Conservation (phyloP, 1,284 basidiomycete species). For the Leccinum pachyderme region DNA sequence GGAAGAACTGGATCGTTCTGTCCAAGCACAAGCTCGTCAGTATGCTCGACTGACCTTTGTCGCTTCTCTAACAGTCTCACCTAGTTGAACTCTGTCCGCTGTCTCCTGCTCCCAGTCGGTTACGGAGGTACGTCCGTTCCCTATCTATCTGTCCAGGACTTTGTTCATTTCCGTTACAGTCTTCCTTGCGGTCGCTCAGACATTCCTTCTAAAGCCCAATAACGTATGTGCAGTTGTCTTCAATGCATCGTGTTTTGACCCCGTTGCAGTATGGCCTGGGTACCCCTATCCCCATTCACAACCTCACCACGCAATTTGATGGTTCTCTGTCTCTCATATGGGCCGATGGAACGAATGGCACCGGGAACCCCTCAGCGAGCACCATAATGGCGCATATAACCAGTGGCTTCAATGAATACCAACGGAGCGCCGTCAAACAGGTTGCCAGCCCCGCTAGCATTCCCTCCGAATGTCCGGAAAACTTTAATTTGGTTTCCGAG, state of each 20-base stretch:
- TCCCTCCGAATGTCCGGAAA: slow-evolving; percentile 62
- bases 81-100: slow-evolving; percentile 64
- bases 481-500: slow-evolving; percentile 66
- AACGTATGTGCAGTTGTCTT: slow-evolving; percentile 22
- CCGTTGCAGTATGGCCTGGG: slow-evolving; percentile 61
- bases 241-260: slow-evolving; percentile 1
- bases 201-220: slow-evolving; percentile 52
- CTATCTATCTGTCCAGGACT: background rate
- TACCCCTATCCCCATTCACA: slow-evolving; percentile 47
- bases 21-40: slow-evolving; percentile 63
- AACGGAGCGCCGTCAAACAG: slow-evolving; percentile 47
- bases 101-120: slow-evolving; percentile 64
- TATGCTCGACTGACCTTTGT: slow-evolving; percentile 8
- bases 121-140: slow-evolving; percentile 44
- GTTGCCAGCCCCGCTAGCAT: slow-evolving; percentile 51
- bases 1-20: slow-evolving; percentile 76
- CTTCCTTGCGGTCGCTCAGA: slow-evolving; percentile 64
- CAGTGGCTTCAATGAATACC: slow-evolving; percentile 43
- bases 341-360: slow-evolving; percentile 59
- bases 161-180: slow-evolving; percentile 27
- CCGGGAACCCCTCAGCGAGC: slow-evolving; percentile 46
- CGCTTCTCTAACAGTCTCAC: background rate
- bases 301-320: slow-evolving; percentile 51
- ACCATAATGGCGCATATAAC: slow-evolving; percentile 60
- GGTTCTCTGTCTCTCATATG: slow-evolving; percentile 56